phyloP scores from a whole-genome alignment of 306 rosid species.

The Glycine soja region DNA sequence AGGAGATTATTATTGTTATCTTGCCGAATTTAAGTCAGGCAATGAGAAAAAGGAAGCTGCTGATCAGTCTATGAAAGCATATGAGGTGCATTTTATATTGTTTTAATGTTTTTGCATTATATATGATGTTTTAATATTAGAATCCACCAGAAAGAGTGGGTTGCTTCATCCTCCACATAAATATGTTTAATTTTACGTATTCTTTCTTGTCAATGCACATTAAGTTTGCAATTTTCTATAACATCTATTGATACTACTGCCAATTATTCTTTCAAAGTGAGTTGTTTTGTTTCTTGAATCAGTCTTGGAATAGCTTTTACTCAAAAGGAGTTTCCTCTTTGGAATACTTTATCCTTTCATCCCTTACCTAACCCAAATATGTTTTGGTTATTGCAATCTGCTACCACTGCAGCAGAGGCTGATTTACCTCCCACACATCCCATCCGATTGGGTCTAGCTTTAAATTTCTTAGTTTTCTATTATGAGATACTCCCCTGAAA shows the following conservation, averaged over 20 bases:
- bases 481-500: conserved; percentile 89
- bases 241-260: background rate
- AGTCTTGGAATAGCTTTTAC: conserved; percentile 3
- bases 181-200: no score
- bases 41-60: conserved; percentile 80
- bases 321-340: conserved; percentile 32
- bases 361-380: conserved; percentile 5
- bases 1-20: conserved; percentile 90
- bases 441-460: conserved; percentile 85
- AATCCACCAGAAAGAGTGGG: no score
- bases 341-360: conserved; percentile 32
- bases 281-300: conserved; percentile 15
- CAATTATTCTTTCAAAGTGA: background rate
- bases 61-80: conserved; percentile 85
- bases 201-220: background rate
- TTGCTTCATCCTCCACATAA: no score
- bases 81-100: conserved; percentile 63
- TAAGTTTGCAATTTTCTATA: conserved; percentile 1
- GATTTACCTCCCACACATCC: conserved; percentile 89
- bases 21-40: conserved; percentile 77
- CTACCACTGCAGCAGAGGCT: conserved; percentile 85
- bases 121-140: conserved; percentile 22
- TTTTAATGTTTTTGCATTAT: conserved; percentile 3
- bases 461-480: conserved; percentile 89
- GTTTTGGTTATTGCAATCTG: conserved; percentile 61